Base-by-base conservation (phyloP, 495 filamentous ascomycete genomes). In the Penicillium roqueforti region DNA sequence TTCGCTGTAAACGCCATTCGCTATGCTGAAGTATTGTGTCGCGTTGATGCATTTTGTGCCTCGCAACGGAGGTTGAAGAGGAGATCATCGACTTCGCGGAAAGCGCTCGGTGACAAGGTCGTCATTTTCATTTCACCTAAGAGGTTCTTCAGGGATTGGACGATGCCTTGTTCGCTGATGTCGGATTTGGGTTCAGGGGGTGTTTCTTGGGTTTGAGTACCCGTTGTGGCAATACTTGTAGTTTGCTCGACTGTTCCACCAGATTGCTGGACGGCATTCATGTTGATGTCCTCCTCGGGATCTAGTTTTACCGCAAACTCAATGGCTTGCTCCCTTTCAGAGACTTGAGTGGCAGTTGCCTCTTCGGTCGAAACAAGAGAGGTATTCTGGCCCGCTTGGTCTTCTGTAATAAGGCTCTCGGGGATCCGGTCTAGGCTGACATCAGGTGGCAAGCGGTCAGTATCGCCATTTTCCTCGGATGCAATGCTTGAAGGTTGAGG, bases 61-160 rank as follows among this genome's bases (percentile, higher is more conserved):
- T 83, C 80, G 53, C 80, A 75, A 53, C 80, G 83, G 60, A 85
- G 80, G 62, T 87, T 82, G 71, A 86, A 84, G 54, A 87, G 77
- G 61, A 87, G 65, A 56, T 87, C 81, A 54, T 89, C 86, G 50
- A 87, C 77, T 57, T 80, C 72, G 32, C 76, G 77, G 28, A 83
- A 72, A 47, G 81, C 76, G 41, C 73, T 61, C 9, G 77, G 68
- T 19, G 77, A 75, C 51, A 87, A 59, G 25, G 65, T 71, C 37
- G 77, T 75, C 11, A 59, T 58, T 51, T 79, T 76, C 47, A 87
- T 74, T 36, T 77, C 69, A 25, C 71, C 72, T 32, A 87, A 66
- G 0, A 84, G 58, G 11, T 62, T 72, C 26, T 68, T 75, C 4
- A 88, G 68, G 18, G 79, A 74, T 36, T 53, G 58, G 54, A 78